Percentiles rank a stretch among this genome's conserved stretches.
Conservation (phyloP, 2,329 filamentous ascomycete genomes). For the Ceratocystis albifundus region DNA sequence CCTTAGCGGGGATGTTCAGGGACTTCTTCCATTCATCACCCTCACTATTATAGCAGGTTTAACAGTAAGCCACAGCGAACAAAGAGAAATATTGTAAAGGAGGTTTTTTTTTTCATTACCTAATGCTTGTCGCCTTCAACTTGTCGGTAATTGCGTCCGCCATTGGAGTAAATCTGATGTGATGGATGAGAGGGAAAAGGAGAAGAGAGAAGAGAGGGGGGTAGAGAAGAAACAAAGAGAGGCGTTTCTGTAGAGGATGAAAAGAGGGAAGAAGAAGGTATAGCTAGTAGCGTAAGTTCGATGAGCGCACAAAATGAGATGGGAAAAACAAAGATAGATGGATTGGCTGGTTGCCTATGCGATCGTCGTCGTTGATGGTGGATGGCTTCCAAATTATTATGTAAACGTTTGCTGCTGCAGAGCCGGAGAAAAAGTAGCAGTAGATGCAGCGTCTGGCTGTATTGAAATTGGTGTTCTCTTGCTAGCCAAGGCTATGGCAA, state of each 20-base stretch:
- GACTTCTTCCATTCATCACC: slow-evolving; percentile 62
- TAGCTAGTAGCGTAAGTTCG: not conserved
- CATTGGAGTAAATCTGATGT: slow-evolving; percentile 31
- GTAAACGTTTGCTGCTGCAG: not conserved
- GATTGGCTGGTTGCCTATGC: slow-evolving; percentile 3
- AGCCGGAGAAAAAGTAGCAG: not conserved
- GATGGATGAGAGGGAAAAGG: not conserved
- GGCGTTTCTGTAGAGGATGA: slow-evolving; percentile 3
- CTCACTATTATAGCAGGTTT: slow-evolving; percentile 30
- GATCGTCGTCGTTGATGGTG: not conserved
- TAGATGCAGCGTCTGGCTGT: not conserved
- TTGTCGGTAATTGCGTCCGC: slow-evolving; percentile 38
- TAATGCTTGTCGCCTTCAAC: slow-evolving; percentile 35
- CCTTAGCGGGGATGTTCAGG: slow-evolving; percentile 60
- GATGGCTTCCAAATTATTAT: not conserved
- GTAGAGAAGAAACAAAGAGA: slow-evolving; percentile 1
- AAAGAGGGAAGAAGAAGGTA: slow-evolving; percentile 3
- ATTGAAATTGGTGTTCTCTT: not conserved
- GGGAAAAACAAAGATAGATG: not conserved
- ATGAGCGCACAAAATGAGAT: not conserved
- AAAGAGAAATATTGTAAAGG: not conserved
- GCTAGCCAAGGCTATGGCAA: not conserved
- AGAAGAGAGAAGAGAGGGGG: slow-evolving; percentile 1
- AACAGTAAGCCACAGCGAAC: slow-evolving; percentile 11
- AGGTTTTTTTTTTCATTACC: slow-evolving; percentile 28